Evolutionary conservation across 2,329 filamentous ascomycete genomes (phyloP), one percentile per base, ranked within the genome.

Genomic region (Arachnomyces sp.): DNA sequence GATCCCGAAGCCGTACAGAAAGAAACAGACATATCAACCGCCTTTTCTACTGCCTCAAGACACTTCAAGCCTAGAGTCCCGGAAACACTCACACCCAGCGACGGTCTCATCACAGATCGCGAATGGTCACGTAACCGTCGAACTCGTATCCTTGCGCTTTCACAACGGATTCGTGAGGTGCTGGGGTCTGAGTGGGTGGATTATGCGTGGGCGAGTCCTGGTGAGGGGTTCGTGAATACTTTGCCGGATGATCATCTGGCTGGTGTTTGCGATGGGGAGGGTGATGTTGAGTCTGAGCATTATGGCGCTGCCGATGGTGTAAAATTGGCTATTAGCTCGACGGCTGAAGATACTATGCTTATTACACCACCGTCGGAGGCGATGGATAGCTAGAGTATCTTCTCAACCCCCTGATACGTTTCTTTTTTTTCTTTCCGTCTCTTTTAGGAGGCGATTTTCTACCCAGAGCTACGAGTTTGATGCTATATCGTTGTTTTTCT

Each of bases 131-230:
- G 53, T 12, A 38, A 50, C 18, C 60, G 61, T 12, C 54, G 59
- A 3, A 48, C 50, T 30, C 57, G 56, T 35, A 62, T 67, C 25
- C 31, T 58, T 28, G 47, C 54, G 9, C 51, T 69, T 31, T 57
- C 60, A 2, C 52, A 53, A 30, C 54, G 58, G 12, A 63, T 70
- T 37, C 57, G 60, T 30, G 52, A 58, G 28, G 55, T 67, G 7
- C 45, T 68, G 3, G 63, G 64, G 2, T 34, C 51, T 2, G 50
- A 65, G 16, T 71, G 66, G 66, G 53, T 65, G 5, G 64, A 70
- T 46, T 69, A 64, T 52, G 57, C 56, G 11, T 71, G 67, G 67
- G 49, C 55, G 1, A 69, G 65, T 36, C 67, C 67, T 0, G 54
- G 49, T 1, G 46, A 59, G 6, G 65, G 56, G 8, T 70, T 67